Conservation (phyloP, 371 early-diverging fungal species). For the Rhizopus sp. region DNA sequence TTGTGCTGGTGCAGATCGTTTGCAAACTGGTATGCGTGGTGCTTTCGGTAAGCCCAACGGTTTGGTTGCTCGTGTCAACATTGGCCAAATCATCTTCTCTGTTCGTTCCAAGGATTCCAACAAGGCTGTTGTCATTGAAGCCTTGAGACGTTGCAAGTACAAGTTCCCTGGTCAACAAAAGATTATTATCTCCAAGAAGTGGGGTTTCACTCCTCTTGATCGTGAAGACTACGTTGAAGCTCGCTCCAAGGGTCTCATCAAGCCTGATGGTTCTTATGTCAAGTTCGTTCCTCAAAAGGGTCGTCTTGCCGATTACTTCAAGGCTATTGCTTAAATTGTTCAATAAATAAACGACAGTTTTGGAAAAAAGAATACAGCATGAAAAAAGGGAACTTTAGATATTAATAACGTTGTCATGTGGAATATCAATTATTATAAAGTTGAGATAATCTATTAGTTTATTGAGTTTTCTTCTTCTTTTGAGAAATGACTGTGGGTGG, state of each 20-base stretch:
- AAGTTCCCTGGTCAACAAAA: conserved; percentile 99
- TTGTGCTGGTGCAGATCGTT: conserved; percentile 99
- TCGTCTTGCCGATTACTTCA: conserved; percentile 71
- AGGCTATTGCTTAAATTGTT: conserved; percentile 37
- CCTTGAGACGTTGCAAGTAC: conserved; percentile 97
- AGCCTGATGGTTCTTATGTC: conserved; percentile 97
- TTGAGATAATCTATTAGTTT: not conserved
- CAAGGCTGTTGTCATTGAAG: conserved; percentile 96
- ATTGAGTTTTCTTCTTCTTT: conserved; percentile 13
- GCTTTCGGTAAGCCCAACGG: conserved; percentile 99
- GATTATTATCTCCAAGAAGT: conserved; percentile 99
- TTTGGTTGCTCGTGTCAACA: conserved; percentile 98
- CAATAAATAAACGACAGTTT: too few species aligned
- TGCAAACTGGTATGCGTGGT: conserved; percentile 99
- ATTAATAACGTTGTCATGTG: too few species aligned
- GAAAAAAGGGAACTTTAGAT: too few species aligned
- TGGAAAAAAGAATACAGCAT: too few species aligned
- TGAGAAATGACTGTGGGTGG: conserved; percentile 33
- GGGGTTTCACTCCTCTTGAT: conserved; percentile 99
- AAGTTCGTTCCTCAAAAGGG: conserved; percentile 95
- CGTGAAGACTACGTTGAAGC: conserved; percentile 91
- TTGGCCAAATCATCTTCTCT: conserved; percentile 98
- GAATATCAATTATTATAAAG: too few species aligned
- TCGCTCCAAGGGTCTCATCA: conserved; percentile 80
- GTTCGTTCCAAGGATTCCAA: conserved; percentile 98